Conservation (phyloP, 2,329 filamentous ascomycete species). For the Falciphora oryzae region DNA sequence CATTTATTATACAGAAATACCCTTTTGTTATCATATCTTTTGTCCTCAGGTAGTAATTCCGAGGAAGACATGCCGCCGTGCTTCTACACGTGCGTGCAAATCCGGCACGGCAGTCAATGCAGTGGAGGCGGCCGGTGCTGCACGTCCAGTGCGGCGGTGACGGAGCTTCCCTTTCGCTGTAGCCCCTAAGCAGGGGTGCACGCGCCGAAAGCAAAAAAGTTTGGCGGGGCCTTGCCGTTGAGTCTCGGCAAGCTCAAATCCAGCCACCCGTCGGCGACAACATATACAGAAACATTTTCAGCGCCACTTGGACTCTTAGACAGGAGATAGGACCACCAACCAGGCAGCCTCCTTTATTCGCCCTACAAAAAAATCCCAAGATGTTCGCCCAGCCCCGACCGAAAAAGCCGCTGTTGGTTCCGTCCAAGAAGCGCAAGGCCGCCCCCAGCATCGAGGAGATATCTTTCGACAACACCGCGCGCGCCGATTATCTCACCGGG, state of each 20-base stretch:
- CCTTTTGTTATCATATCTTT: too few relatives aligned
- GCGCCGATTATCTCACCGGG: constrained; percentile 84
- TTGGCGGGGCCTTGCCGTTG: constrained; percentile 3
- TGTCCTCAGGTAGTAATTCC: neutral
- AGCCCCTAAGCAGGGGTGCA: neutral
- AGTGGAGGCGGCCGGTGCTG: neutral
- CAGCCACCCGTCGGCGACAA: neutral
- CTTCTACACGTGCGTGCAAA: neutral
- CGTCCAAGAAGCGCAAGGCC: constrained; percentile 61
- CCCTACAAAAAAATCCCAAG: neutral
- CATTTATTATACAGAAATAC: too few relatives aligned
- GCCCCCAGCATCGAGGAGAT: constrained; percentile 67
- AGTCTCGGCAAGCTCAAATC: neutral
- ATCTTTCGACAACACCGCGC: constrained; percentile 72
- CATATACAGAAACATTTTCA: neutral
- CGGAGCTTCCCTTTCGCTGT: neutral
- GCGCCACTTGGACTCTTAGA: neutral
- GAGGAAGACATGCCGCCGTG: neutral
- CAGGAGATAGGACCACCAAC: neutral
- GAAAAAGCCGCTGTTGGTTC: constrained; percentile 54
- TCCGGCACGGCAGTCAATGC: neutral
- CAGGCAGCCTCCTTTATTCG: neutral
- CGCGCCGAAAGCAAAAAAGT: constrained; percentile 4
- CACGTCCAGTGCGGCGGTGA: neutral
- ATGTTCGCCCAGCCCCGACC: constrained; percentile 51